A percentile compares a stretch with the other conserved stretches of the same genome.
Evolutionary conservation across 2,329 filamentous ascomycete genomes (phyloP).

Genomic region (Nemania abortiva): DNA sequence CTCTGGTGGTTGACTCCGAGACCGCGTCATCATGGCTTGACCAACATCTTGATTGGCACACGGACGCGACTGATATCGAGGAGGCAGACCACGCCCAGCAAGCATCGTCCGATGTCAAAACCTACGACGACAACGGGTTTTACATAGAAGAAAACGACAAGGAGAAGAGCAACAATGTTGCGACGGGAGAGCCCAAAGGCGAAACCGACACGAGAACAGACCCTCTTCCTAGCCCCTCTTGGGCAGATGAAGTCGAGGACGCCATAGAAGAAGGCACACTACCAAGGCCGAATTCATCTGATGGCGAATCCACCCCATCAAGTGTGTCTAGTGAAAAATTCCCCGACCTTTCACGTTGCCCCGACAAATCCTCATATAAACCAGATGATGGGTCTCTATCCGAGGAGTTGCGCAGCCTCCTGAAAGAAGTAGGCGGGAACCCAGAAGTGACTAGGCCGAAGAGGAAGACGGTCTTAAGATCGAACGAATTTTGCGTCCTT

Average conservation of each 20-base stretch:
- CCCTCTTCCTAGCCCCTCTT: not conserved
- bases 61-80: not conserved
- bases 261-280: not conserved
- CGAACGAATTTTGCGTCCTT: too few species aligned
- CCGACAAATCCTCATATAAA: too few species aligned
- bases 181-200: not conserved
- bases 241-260: not conserved
- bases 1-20: not conserved
- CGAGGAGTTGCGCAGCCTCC: not conserved
- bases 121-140: slow-evolving; percentile 16
- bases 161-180: not conserved
- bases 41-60: too few species aligned
- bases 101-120: too few species aligned
- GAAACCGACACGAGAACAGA: too few species aligned
- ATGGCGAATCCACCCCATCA: too few species aligned
- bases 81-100: not conserved
- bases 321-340: too few species aligned
- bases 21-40: too few species aligned
- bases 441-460: not conserved
- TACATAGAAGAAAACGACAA: not conserved
- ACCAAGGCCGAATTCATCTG: too few species aligned
- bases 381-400: not conserved
- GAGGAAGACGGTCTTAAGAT: too few species aligned
- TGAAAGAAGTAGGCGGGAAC: not conserved
- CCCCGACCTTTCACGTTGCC: too few species aligned